Evolutionary conservation across 331 rosid genomes (phyloP).

Genomic region (Malus hybrid): DNA sequence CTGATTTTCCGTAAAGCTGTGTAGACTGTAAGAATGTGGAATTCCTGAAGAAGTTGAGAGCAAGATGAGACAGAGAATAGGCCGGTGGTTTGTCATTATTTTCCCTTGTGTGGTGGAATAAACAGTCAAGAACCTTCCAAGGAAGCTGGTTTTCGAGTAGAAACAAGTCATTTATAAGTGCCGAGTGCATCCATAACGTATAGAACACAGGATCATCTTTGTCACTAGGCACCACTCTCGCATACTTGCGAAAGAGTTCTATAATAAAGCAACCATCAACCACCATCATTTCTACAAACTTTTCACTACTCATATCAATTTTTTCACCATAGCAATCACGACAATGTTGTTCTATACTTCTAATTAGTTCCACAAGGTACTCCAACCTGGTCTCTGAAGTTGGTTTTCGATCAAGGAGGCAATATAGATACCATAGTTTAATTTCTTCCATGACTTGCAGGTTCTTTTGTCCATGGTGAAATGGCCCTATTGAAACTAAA

Average conservation of each 20-base stretch:
- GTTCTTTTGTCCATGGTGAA: neutral
- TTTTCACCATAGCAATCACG: too few species aligned
- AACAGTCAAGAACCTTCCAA: neutral
- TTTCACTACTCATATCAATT: too few species aligned
- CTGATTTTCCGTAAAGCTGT: neutral
- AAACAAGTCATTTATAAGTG: neutral
- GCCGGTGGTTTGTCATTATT: neutral
- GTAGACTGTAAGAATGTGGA: neutral
- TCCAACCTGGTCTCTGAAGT: neutral
- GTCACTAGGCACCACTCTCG: neutral
- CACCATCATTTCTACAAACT: neutral
- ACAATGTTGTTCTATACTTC: too few species aligned
- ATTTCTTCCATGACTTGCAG: neutral
- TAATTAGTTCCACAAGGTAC: too few species aligned
- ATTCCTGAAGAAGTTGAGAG: neutral
- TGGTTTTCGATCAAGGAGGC: neutral
- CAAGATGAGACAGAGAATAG: neutral
- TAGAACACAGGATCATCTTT: neutral
- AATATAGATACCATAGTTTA: neutral
- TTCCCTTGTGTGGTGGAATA: neutral
- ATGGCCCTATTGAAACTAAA: conserved; percentile 5
- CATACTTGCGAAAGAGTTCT: neutral
- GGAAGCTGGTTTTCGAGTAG: too few species aligned
- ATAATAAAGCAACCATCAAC: neutral
- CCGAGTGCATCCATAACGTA: neutral